Evolutionary conservation across 805 yeast species (phyloP), one percentile per base, ranked within the genome.

Genomic region (Suhomyces xylopsoci): DNA sequence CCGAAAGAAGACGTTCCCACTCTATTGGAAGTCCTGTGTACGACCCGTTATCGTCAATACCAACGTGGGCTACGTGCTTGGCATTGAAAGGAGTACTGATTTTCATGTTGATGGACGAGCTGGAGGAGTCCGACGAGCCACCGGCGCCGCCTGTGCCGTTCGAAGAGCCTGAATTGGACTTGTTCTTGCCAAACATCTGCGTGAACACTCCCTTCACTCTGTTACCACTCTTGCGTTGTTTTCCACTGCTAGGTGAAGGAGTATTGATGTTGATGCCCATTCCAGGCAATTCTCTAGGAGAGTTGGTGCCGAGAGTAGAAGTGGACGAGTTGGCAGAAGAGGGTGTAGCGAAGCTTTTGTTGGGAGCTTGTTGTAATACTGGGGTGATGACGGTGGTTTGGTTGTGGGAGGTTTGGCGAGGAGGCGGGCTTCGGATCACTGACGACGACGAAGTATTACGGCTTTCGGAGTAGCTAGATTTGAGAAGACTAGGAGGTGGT

Each of bases 71-170:
- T 34, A 90, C 87, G 64, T 92, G 97, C 63, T 89, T 85, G 15
- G 94, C 87, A 62, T 90, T 90, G 67, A 87, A 90, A 0, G 99
- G 99, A 0, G 90, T 85, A n/a, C 96, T 88, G 48, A 93, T 94
- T 58, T 83, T 83, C 74, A 73, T 73, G 61, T 69, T 73, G 24
- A 70, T 53, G 40, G 78, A 61, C 7, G 66, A 57, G 42, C 77
- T 60, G 7, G 66, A 57, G 12, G 48, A 50, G 14, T 53, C 55
- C 24, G 48, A 57, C 36, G 61, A 51, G 6, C 55, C 51, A 14
- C 54, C 48, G 5, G 49, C 28, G 7, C 58, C 55, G 14, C 45
- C 19, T 3, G 49, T 58, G 51, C 30, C 60, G 56, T 22, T 62
- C 57, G 19, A n/a, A 5, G 30, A 8, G 1, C 58, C 42, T 7